Evolutionary conservation across 2,329 filamentous ascomycete genomes (phyloP), one percentile per base, ranked within the genome.

Genomic region (Rasamsonia emersonii): DNA sequence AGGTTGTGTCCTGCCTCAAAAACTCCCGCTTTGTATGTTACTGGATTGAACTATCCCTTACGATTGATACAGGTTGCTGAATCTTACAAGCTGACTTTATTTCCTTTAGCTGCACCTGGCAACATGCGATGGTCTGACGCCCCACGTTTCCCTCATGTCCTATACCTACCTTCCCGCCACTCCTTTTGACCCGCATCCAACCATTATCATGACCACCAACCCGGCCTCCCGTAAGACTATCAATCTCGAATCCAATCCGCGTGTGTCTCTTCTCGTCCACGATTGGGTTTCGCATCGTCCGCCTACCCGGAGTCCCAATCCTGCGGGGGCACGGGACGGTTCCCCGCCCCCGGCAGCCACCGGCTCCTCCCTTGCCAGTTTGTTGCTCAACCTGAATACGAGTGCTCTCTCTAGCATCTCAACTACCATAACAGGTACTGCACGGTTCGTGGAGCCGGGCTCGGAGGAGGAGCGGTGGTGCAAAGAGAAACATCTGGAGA

Each of bases 111-210:
- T 98, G 45, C 91, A 98, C 61, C 81, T 98, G 32, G 88, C 91
- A 47, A 98, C 91, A 35, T 93, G 83, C 59, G 77, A 77, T 47
- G 71, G 82, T 45, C 82, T 91, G 51, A 70, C 78, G 42, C 91
- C 91, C 7, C 86, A 96, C 58, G 85, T 96, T 44, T 93, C 86
- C 21, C 77, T 98, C 43, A 98, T 98, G 91, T 95, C 93, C 68
- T 96, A 96, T 68, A 96, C 91, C 53, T 96, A 95, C 64, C 81
- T 98, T 14, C 82, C 86, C 23, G 77, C 72, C 4, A 84, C 82
- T 10, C 79, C 77, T 23, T 81, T 77, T 59, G 72, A 75, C 23
- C 53, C 71, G 31, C 62, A 66, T n/a, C 80, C 86, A n/a, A 82
- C 86, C 42, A 93, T 96, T 53, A 82, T 96, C 69, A 88, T 89